Evolutionary conservation across 768 basidiomycete genomes (phyloP), one percentile per base, ranked within the genome.

Genomic region (Auricularia cornea): DNA sequence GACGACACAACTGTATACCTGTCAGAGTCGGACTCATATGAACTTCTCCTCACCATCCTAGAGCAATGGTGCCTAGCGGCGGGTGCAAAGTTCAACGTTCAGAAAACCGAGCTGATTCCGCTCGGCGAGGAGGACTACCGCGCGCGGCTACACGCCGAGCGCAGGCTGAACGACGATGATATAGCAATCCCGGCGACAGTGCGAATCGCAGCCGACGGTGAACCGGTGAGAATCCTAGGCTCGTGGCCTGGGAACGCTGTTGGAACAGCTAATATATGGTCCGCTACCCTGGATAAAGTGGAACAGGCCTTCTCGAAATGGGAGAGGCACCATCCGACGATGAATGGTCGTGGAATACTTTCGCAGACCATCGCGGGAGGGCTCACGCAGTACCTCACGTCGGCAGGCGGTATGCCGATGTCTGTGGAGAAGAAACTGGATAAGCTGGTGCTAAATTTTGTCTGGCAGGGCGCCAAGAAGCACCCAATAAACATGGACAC

Each of bases 71-170:
- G 77, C 62, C 23, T 18, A 0, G 77, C 73, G 3, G 76, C 76
- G 11, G 67, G 72, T 0, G 80, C 79, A 0, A 77, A 75, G 40
- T 82, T 81, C 65, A 82, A 81, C 60, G 62, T 68, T 0, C 54
- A 60, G 0, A 83, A 83, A 65, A 81, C 79, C 0, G 72, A 75
- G 35, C 65, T 79, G 0, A 69, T 80, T 1, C 78, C 76, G 0
- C 67, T 79, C 0, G 77, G 79, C 0, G 40, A 61, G 2, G 31
- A 30, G 3, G 57, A 61, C 4, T 72, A 68, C 65, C 61, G 73
- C 20, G 31, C 63, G 26, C 2, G 11, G 5, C 61, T 72, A 1
- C n/a, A 62, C 0, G 57, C n/a, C 8, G 18, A 8, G 18, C 38
- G 38, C 38, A 8, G 8, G 8, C 38, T 40, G 8, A 8, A 18